A percentile compares a stretch with the other conserved stretches of the same genome.
Evolutionary conservation across 228 moss, liverwort and hornwort genomes (phyloP).

Genomic region (Sphagnum fallax): DNA sequence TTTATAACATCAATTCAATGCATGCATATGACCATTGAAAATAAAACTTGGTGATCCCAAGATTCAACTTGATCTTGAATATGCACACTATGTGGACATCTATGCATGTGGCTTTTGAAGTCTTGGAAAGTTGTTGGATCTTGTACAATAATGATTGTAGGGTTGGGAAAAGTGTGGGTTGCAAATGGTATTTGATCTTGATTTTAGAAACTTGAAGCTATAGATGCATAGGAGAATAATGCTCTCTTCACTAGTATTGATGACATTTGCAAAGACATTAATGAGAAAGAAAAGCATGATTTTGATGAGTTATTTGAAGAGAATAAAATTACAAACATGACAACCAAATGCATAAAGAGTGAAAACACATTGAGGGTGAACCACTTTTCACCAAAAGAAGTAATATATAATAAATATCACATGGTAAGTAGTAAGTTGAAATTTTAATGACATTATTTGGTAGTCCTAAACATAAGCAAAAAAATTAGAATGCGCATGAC

Average conservation of each 20-base stretch:
- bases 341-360: neutral
- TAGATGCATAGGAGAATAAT: neutral
- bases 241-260: neutral
- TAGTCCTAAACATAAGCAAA: too few relatives aligned
- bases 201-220: neutral
- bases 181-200: neutral
- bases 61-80: neutral
- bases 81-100: neutral
- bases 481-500: too few relatives aligned
- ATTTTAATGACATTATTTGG: too few relatives aligned
- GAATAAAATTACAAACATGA: neutral
- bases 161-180: neutral
- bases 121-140: neutral
- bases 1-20: neutral
- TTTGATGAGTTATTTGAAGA: neutral
- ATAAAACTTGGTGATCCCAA: neutral
- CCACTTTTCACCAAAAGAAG: too few relatives aligned
- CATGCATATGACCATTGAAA: neutral
- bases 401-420: too few relatives aligned
- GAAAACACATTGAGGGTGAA: neutral
- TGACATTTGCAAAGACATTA: neutral
- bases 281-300: neutral
- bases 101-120: constrained; percentile 1
- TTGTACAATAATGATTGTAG: neutral
- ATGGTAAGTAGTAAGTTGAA: too few relatives aligned